Evolutionary conservation across 2,329 filamentous ascomycete genomes (phyloP), one percentile per base, ranked within the genome.

Genomic region (Arthrobotrys musiformis): DNA sequence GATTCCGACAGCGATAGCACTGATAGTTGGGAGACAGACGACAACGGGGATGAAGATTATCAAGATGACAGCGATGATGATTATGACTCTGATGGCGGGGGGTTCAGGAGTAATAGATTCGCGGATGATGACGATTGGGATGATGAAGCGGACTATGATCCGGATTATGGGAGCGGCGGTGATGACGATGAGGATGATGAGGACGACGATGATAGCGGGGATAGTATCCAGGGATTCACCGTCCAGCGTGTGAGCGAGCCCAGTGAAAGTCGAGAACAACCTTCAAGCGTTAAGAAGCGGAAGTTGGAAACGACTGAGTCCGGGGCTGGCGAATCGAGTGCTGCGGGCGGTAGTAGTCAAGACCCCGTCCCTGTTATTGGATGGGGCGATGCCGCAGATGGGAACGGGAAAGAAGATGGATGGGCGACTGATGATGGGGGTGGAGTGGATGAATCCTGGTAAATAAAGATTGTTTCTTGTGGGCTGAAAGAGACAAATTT

Each of bases 11-110:
- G 13, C 61, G 48, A 50, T 8, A 67, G 72, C 19, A 63, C 66
- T 37, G 78, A 79, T 24, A 68, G 37, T 26, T 66, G 69, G 58
- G 56, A 70, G 19, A 52, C 46, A 7, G 67, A 67, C 6, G 50
- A 50, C 44, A 69, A 58, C 19, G 63, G 56, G 35, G 74, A 75
- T 26, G 79, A 77, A 17, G 78, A 70, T 40, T 78, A 79, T 42
- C 70, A 72, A n/a, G 61, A 68, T 11, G 61, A 69, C 19, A 30
- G 37, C 15, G 24, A 19, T 4, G 63, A 58, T 67, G 58, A 52
- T 60, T 70, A 63, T 66, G 46, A 60, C 50, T 79, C 73, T 70
- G 74, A 67, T n/a, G 56, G 62, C 7, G 62, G 17, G 1, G 54
- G 37, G 4, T 52, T 46, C 26, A 15, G 8, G 13, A 24, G 42